phyloP scores from a whole-genome alignment of 1,139 yeast genomes.

The Taphrina wiesneri region DNA sequence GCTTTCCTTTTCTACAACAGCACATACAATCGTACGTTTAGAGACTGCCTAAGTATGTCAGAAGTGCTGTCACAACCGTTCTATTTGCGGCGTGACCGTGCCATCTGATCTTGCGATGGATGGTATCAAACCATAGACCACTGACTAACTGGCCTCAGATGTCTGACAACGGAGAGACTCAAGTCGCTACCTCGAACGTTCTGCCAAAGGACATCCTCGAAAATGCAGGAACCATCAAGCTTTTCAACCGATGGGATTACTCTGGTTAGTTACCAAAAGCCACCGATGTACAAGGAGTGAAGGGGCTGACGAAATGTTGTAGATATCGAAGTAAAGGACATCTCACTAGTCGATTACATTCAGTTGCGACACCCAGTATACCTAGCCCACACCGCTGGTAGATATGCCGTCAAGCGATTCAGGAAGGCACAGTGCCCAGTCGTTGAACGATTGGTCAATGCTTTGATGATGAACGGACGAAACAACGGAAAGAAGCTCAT shows the following conservation, averaged over 20 bases:
- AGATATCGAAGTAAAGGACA: constrained; percentile 90
- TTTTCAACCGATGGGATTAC: constrained; percentile 99
- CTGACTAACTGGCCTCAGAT: constrained; percentile 7
- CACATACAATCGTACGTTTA: not conserved
- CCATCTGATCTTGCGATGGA: not conserved
- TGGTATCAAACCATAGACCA: not conserved
- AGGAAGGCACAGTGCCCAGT: constrained; percentile 99
- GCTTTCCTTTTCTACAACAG: not conserved
- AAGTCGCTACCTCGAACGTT: constrained; percentile 37
- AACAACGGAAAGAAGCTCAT: constrained; percentile 99
- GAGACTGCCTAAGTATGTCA: not conserved
- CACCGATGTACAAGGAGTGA: constrained; percentile 36
- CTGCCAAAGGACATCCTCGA: constrained; percentile 96
- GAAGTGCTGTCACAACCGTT: too few species aligned
- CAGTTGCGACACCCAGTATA: constrained; percentile 97
- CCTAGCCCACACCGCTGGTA: constrained; percentile 99
- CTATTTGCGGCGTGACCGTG: too few species aligned
- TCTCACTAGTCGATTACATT: constrained; percentile 93
- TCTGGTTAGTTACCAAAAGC: constrained; percentile 51
- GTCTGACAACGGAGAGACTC: constrained; percentile 34
- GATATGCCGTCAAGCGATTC: constrained; percentile 99
- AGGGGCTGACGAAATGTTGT: constrained; percentile 54
- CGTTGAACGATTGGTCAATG: constrained; percentile 98
- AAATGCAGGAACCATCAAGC: constrained; percentile 94
- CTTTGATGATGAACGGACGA: constrained; percentile 99